phyloP scores from a whole-genome alignment of 192 early-diverging fungal genomes.

The Lunasporangiospora selenospora region DNA sequence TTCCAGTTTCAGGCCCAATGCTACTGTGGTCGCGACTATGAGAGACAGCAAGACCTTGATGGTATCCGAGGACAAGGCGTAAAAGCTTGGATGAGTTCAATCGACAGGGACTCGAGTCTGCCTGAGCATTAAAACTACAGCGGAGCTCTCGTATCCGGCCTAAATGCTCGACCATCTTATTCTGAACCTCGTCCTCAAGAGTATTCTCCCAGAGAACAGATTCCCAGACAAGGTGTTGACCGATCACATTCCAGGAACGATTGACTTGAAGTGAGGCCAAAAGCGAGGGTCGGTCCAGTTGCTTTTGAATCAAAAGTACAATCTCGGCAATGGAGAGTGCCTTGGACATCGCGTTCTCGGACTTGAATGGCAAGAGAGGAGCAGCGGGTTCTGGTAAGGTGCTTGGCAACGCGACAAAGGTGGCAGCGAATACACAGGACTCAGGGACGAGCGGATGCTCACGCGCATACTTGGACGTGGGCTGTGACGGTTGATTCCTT shows the following conservation, averaged over 20 bases:
- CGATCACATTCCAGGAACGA: constrained; percentile 14
- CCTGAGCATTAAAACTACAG: constrained; percentile 35
- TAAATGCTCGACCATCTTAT: background rate
- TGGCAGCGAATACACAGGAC: no score
- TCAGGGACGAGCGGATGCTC: no score
- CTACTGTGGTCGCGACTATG: background rate
- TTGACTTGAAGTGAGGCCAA: constrained; percentile 9
- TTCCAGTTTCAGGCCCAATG: background rate
- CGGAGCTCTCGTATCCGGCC: constrained; percentile 15
- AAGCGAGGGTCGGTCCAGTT: constrained; percentile 9
- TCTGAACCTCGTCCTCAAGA: background rate
- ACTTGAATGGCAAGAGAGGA: no score
- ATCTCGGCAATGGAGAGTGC: constrained; percentile 26
- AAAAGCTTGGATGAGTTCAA: no score
- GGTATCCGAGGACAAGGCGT: constrained; percentile 10
- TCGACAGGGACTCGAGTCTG: constrained; percentile 9
- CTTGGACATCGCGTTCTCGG: no score
- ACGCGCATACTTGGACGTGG: no score
- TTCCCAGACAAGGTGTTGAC: constrained; percentile 24
- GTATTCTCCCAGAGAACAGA: constrained; percentile 37
- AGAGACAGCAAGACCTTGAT: constrained; percentile 9
- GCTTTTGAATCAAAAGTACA: constrained; percentile 21
- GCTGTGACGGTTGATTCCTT: no score
- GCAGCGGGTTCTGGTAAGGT: no score
- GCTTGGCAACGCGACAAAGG: no score